Base-by-base conservation (phyloP, 2,329 filamentous ascomycete species). In the Hypoxylon sp. region DNA sequence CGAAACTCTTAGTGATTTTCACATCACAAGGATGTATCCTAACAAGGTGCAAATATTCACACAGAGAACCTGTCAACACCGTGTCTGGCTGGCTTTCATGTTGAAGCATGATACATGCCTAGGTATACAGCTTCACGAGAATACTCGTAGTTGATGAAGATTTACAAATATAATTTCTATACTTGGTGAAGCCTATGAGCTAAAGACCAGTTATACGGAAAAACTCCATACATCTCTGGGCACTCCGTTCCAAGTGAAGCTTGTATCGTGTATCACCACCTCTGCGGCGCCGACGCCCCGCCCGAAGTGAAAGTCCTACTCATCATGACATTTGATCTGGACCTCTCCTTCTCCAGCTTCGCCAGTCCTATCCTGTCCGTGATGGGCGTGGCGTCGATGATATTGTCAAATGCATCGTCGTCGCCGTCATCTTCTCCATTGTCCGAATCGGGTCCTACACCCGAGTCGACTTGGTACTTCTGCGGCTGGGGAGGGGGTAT, bases 331-430 rank as follows among this genome's bases (percentile, higher is more conserved):
- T 78, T 77, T 2, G 78, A 78, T 52, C 74, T 76, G 4, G 78
- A 74, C 33, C 82, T 76, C 66, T 86, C 83, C 73, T 81, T 85
- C 58, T 86, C 82, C 37, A 87, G 72, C 72, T 77, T 83, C 2
- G 75, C 73, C 53, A 87, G 69, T 0, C 94, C 94, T 10, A 90
- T 90, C 51, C 89, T 85, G 72, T 97, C 94, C 0, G 93, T 97
- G 15, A 96, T 86, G 0, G 92, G 92, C 2, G 91, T 94, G 0
- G 95, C 94, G 67, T 93, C 87, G 70, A 97, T 96, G 74, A 99
- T 96, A 65, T 89, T 89, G 70, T 98, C 94, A 70, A 98, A 97
- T 46, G 92, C 89, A 50, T 95, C 89, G 13, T 86, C 83, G 1
- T 81, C 86, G 8, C 78, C 82, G 4, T 68, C 74, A 4, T 64